Conservation (phyloP, 192 early-diverging fungal species). For the Backusella liffmaniae region DNA sequence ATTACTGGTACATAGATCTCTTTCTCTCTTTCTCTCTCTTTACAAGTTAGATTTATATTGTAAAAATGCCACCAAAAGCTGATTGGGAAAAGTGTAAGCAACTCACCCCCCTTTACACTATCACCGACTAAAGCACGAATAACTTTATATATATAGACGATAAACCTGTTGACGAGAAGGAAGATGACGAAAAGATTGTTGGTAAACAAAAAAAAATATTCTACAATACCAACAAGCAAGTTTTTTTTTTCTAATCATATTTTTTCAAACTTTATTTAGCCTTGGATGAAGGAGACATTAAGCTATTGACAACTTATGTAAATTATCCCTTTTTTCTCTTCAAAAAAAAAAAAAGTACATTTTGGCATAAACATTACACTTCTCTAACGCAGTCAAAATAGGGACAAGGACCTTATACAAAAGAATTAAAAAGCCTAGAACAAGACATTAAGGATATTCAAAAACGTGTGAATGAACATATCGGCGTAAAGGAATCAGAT, state of each 20-base stretch:
- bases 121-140: neutral
- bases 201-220: conserved; percentile 30
- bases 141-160: conserved; percentile 55
- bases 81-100: conserved; percentile 97
- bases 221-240: too few species aligned
- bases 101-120: too few species aligned
- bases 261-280: conserved; percentile 36
- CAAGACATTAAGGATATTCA: conserved; percentile 96
- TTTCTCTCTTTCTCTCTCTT: neutral
- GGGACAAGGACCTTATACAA: conserved; percentile 98
- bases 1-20: neutral
- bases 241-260: too few species aligned
- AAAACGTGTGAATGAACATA: conserved; percentile 98
- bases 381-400: too few species aligned
- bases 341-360: too few species aligned
- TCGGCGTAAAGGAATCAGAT: conserved; percentile 98
- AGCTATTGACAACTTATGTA: conserved; percentile 90
- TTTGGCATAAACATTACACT: too few species aligned
- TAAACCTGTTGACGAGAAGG: conserved; percentile 67
- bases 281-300: conserved; percentile 91
- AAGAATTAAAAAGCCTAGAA: conserved; percentile 92
- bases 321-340: neutral
- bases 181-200: conserved; percentile 86
- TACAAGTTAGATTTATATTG: neutral
- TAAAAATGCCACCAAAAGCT: conserved; percentile 79